Conservation (phyloP, 148 eudicot genomes). For the Tetragonia tetragonoides region DNA sequence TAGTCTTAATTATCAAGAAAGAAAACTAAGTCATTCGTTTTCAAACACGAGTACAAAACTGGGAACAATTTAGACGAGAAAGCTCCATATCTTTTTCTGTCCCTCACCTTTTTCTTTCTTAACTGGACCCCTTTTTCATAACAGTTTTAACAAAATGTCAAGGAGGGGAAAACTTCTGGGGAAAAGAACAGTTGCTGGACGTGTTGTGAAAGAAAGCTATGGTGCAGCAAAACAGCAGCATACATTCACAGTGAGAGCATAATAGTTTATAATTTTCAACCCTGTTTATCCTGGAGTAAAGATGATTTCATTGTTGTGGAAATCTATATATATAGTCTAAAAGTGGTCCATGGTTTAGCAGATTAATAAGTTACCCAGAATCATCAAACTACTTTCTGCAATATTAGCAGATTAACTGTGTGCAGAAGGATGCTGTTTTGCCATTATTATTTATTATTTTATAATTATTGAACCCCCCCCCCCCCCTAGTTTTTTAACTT, state of each 20-base stretch:
- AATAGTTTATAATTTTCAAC: conserved; percentile 2
- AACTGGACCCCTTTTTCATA: conserved; percentile 16
- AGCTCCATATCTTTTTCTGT: neutral
- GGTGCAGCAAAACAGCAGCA: conserved; percentile 90
- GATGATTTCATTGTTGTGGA: neutral
- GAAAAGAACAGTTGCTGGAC: conserved; percentile 75
- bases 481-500: neutral
- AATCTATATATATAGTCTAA: neutral
- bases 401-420: neutral
- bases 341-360: neutral
- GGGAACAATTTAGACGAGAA: neutral
- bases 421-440: neutral
- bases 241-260: conserved; percentile 72
- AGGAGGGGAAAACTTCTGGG: conserved; percentile 48
- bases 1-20: too few species aligned
- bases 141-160: conserved; percentile 60
- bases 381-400: neutral
- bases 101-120: neutral
- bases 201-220: conserved; percentile 85
- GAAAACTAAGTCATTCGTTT: too few species aligned
- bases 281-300: neutral
- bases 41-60: neutral
- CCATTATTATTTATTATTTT: neutral
- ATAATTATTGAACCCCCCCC: too few species aligned
- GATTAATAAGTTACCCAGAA: neutral